A percentile compares a stretch with the other conserved stretches of the same genome.
phyloP scores from a whole-genome alignment of 2,329 filamentous ascomycete genomes.

The Teratosphaeria epicoccoides region DNA sequence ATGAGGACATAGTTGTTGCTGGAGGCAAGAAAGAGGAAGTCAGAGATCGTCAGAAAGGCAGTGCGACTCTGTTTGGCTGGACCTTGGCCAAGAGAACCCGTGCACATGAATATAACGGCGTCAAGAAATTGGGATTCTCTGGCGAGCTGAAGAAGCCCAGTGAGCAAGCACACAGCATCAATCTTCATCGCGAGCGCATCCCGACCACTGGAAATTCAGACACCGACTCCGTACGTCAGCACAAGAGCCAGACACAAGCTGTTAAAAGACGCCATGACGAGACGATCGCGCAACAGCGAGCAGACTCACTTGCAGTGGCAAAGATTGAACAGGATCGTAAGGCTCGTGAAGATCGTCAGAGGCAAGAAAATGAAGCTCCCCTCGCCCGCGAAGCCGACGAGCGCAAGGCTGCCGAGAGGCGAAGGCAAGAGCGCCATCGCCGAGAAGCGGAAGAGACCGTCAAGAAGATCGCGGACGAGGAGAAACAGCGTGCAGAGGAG shows the following conservation, averaged over 20 bases:
- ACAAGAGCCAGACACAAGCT: background rate
- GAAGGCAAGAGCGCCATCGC: background rate
- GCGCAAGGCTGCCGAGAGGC: background rate
- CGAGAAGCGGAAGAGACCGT: background rate
- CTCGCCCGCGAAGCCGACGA: background rate
- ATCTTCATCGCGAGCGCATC: background rate
- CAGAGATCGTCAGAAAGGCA: background rate
- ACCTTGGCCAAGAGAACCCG: background rate
- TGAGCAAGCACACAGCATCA: background rate
- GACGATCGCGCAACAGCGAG: background rate
- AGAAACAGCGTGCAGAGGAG: background rate
- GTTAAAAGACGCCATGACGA: background rate
- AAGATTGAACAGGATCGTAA: background rate
- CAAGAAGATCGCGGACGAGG: background rate
- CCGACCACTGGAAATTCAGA: background rate
- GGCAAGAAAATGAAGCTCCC: background rate
- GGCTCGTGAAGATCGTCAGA: background rate
- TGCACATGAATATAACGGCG: background rate
- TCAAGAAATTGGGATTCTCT: background rate
- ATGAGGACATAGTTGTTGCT: background rate
- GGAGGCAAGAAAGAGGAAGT: background rate
- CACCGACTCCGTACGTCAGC: background rate
- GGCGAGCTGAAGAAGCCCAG: background rate
- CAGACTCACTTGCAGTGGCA: background rate
- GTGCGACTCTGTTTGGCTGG: too few species aligned